Evolutionary conservation across 768 basidiomycete genomes (phyloP).

Genomic region (Kwoniella europaea): DNA sequence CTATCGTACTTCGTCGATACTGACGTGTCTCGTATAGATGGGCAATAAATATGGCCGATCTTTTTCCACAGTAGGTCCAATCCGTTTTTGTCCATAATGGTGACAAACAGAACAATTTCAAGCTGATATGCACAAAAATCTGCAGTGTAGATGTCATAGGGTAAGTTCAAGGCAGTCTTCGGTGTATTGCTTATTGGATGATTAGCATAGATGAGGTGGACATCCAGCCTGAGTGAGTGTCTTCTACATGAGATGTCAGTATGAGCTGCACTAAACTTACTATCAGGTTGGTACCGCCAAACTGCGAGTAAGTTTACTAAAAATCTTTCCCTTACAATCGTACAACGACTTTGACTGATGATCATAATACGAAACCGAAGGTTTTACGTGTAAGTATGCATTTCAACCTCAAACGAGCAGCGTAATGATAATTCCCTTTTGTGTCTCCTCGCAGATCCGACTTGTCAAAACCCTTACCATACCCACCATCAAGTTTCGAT

Average conservation of each 20-base stretch:
- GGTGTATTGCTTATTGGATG: neutral
- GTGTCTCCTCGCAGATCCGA: conserved; percentile 23
- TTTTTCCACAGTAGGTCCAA: conserved; percentile 3
- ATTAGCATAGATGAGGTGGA: neutral
- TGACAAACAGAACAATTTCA: neutral
- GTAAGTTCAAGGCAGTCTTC: neutral
- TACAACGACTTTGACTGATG: no score
- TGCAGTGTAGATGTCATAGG: conserved; percentile 1
- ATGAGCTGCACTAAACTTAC: neutral
- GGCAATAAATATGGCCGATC: conserved; percentile 12
- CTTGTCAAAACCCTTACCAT: conserved; percentile 32
- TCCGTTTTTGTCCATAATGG: neutral
- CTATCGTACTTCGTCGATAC: neutral
- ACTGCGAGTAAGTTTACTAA: conserved; percentile 20
- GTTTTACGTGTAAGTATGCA: neutral
- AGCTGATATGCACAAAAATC: neutral
- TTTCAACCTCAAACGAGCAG: neutral
- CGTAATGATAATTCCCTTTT: neutral
- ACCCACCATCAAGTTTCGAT: conserved; percentile 30
- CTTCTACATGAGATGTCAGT: neutral
- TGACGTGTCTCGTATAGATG: neutral
- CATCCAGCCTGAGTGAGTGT: conserved; percentile 1
- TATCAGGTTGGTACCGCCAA: conserved; percentile 12
- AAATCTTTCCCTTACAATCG: no score
- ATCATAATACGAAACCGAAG: neutral